Conservation (phyloP, 2,329 filamentous ascomycete species). For the Diplodia seriata region DNA sequence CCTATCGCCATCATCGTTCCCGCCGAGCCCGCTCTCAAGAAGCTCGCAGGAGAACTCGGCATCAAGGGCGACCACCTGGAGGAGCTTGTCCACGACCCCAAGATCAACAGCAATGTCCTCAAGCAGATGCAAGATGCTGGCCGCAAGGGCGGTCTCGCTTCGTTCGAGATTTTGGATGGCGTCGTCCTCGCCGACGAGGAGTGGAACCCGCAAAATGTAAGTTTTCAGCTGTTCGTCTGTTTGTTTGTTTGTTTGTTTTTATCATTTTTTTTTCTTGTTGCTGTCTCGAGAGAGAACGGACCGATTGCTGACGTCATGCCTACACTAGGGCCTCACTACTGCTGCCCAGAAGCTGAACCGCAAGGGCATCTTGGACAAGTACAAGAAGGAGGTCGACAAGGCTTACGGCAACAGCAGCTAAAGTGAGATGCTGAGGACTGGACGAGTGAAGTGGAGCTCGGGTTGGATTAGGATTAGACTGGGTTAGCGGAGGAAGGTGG, state of each 20-base stretch:
- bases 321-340: slow-evolving; percentile 55
- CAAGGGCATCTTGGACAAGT: slow-evolving; percentile 57
- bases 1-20: slow-evolving; percentile 82
- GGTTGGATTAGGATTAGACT: background rate
- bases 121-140: slow-evolving; percentile 73
- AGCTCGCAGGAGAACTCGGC: slow-evolving; percentile 62
- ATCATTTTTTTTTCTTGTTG: too few species aligned
- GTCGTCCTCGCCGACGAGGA: slow-evolving; percentile 84
- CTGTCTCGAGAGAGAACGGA: slow-evolving; percentile 7
- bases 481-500: background rate
- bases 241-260: background rate
- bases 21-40: slow-evolving; percentile 62
- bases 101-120: slow-evolving; percentile 68
- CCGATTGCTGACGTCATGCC: slow-evolving; percentile 37
- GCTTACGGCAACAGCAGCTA: slow-evolving; percentile 48
- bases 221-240: slow-evolving; percentile 46
- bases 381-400: slow-evolving; percentile 58
- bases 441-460: background rate
- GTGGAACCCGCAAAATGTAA: slow-evolving; percentile 85
- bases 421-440: background rate
- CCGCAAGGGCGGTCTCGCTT: slow-evolving; percentile 69
- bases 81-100: slow-evolving; percentile 71
- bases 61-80: slow-evolving; percentile 70
- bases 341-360: slow-evolving; percentile 62
- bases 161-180: slow-evolving; percentile 77